Evolutionary conservation across 2,329 filamentous ascomycete species (phyloP).

Genomic region (Neofusicoccum parvum): DNA sequence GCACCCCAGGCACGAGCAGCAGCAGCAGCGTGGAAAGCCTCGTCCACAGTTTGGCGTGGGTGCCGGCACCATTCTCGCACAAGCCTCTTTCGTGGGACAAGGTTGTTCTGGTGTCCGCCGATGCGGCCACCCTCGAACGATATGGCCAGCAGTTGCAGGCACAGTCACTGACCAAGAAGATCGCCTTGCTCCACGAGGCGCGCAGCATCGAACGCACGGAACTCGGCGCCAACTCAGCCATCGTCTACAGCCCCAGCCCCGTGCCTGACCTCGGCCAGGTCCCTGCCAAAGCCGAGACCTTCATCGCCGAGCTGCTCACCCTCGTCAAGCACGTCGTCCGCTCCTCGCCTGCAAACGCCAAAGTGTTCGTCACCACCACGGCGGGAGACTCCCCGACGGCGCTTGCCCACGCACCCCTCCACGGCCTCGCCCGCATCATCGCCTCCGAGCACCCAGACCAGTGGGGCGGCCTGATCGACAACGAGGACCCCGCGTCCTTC

Average conservation of each 20-base stretch:
- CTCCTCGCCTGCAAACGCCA: constrained; percentile 18
- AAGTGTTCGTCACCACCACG: constrained; percentile 35
- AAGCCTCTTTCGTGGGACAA: constrained; percentile 30
- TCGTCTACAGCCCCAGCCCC: constrained; percentile 27
- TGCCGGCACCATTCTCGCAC: constrained; percentile 37
- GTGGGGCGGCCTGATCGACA: constrained; percentile 43
- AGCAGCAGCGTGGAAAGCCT: constrained; percentile 33
- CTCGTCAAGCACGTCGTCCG: constrained; percentile 25
- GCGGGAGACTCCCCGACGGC: constrained; percentile 30
- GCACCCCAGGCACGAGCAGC: constrained; percentile 23
- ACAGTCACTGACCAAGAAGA: constrained; percentile 13
- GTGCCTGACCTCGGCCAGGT: constrained; percentile 21
- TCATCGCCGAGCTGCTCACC: constrained; percentile 27
- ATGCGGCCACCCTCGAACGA: constrained; percentile 24
- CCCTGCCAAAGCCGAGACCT: constrained; percentile 25
- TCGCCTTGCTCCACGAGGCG: too few species aligned
- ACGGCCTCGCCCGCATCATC: constrained; percentile 43
- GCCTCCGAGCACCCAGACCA: constrained; percentile 42
- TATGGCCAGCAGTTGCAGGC: constrained; percentile 27
- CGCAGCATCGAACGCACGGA: too few species aligned
- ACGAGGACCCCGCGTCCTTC: constrained; percentile 31
- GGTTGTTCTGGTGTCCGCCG: constrained; percentile 32
- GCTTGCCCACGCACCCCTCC: constrained; percentile 39
- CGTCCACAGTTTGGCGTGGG: constrained; percentile 43
- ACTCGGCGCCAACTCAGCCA: constrained; percentile 2